Percentiles rank a stretch among this genome's conserved stretches.
Evolutionary conservation across 139 green algal genomes (phyloP).

Genomic region (Chlorella sorokiniana): DNA sequence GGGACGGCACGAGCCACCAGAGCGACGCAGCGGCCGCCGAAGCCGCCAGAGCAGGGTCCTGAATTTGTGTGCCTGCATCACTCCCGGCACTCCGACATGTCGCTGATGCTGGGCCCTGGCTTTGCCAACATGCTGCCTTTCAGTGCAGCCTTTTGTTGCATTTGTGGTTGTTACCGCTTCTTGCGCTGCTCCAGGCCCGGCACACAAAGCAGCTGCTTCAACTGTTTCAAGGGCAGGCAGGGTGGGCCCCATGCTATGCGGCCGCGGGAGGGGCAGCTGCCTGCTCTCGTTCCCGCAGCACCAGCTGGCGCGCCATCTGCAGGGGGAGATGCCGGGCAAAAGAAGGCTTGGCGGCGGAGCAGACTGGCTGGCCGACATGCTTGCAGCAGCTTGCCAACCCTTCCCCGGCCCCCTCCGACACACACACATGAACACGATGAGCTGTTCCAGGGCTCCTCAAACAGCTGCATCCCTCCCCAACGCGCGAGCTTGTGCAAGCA

Average conservation of each 20-base stretch:
- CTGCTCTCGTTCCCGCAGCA: conserved; percentile 3
- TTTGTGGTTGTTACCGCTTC: too few species aligned
- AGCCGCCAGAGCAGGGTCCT: not conserved
- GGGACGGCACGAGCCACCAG: not conserved
- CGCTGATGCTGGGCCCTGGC: too few species aligned
- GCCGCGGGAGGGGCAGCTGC: not conserved
- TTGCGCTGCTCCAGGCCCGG: too few species aligned
- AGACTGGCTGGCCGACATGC: not conserved
- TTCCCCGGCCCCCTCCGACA: too few species aligned
- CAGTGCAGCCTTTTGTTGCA: too few species aligned
- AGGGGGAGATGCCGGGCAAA: not conserved
- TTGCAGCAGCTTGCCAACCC: not conserved
- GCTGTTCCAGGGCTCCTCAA: too few species aligned
- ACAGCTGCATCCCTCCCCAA: too few species aligned
- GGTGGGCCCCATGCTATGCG: not conserved
- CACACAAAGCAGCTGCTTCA: too few species aligned
- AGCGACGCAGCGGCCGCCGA: not conserved
- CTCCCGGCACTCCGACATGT: too few species aligned
- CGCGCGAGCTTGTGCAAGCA: not conserved
- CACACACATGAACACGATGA: too few species aligned
- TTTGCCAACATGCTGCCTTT: too few species aligned
- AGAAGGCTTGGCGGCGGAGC: not conserved
- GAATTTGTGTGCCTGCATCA: too few species aligned
- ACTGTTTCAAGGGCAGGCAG: not conserved
- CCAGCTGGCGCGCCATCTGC: conserved; percentile 26